Conservation (phyloP, 2,329 filamentous ascomycete genomes). For the Dactylellina leptospora region DNA sequence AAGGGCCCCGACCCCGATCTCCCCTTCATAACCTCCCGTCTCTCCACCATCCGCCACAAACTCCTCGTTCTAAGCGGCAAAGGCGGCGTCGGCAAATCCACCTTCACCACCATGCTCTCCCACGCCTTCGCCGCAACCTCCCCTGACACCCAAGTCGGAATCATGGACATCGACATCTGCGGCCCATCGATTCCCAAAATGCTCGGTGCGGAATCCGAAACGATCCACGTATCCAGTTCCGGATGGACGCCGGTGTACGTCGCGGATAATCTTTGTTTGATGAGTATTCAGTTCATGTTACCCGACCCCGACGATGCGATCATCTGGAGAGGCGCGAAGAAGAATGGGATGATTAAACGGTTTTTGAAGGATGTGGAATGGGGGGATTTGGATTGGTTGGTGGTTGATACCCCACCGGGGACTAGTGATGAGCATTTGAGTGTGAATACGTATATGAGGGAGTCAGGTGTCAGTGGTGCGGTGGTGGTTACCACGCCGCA, state of each 20-base stretch:
- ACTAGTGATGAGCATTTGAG: conserved; percentile 95
- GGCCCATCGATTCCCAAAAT: conserved; percentile 97
- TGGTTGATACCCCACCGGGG: conserved; percentile 94
- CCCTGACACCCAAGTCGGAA: conserved; percentile 79
- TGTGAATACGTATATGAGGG: conserved; percentile 89
- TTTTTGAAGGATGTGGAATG: conserved; percentile 98
- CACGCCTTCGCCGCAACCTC: conserved; percentile 84
- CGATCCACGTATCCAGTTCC: conserved; percentile 84
- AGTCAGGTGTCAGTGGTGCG: conserved; percentile 90
- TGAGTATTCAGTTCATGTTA: conserved; percentile 99
- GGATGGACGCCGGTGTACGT: conserved; percentile 98
- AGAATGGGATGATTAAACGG: conserved; percentile 97
- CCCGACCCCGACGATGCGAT: conserved; percentile 92
- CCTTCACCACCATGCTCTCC: conserved; percentile 85
- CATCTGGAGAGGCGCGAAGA: conserved; percentile 97
- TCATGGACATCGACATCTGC: conserved; percentile 99
- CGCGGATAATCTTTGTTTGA: conserved; percentile 88
- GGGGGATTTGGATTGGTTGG: conserved; percentile 90
- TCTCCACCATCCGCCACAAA: conserved; percentile 85
- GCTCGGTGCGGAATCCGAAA: conserved; percentile 95
- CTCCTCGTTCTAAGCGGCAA: conserved; percentile 92
- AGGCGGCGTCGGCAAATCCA: conserved; percentile 95
- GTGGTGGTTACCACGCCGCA: conserved; percentile 94
- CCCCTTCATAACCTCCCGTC: conserved; percentile 81
- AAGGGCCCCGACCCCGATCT: conserved; percentile 97